These are phyloP conservation scores for Myriosclerotinia scirpicola DNA, from an alignment of 2,329 filamentous ascomycete genomes.

Conservation along the genomic window DNA sequence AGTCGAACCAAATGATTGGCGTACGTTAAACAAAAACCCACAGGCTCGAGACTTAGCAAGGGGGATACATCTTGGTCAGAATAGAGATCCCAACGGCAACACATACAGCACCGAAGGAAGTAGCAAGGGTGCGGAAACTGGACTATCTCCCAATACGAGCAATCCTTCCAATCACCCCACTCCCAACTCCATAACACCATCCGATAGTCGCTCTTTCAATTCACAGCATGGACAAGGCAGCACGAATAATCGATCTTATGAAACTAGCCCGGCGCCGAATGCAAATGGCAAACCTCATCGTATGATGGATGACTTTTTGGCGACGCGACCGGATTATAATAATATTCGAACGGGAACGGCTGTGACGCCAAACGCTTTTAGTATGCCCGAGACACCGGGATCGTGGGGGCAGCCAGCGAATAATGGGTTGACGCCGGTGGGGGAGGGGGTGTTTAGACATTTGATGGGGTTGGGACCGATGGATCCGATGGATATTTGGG, in stretches of 20 bases:
- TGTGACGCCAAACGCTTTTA: conserved; percentile 42
- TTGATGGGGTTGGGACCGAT: conserved; percentile 60
- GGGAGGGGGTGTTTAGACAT: conserved; percentile 57
- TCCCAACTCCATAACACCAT: conserved; percentile 56
- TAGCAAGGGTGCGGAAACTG: conserved; percentile 41
- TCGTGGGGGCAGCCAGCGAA: conserved; percentile 46
- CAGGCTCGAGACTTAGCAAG: background rate
- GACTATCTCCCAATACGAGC: conserved; percentile 33
- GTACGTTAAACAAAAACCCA: conserved; percentile 22
- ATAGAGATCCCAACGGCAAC: conserved; percentile 23
- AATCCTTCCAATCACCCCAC: conserved; percentile 54
- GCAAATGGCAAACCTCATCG: conserved; percentile 29
- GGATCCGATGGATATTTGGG: conserved; percentile 48
- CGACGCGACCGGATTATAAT: conserved; percentile 30
- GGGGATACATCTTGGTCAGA: background rate
- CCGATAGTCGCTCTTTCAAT: conserved; percentile 42
- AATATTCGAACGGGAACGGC: conserved; percentile 29
- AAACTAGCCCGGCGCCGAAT: conserved; percentile 50
- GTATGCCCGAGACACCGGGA: conserved; percentile 45
- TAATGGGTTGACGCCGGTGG: conserved; percentile 54
- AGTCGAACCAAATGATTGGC: conserved; percentile 30
- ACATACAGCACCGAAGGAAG: conserved; percentile 39
- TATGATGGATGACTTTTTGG: conserved; percentile 39
- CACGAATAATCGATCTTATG: conserved; percentile 50
- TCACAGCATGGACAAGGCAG: conserved; percentile 35